phyloP scores from a whole-genome alignment of 768 basidiomycete genomes.

The Trametes gibbosa region DNA sequence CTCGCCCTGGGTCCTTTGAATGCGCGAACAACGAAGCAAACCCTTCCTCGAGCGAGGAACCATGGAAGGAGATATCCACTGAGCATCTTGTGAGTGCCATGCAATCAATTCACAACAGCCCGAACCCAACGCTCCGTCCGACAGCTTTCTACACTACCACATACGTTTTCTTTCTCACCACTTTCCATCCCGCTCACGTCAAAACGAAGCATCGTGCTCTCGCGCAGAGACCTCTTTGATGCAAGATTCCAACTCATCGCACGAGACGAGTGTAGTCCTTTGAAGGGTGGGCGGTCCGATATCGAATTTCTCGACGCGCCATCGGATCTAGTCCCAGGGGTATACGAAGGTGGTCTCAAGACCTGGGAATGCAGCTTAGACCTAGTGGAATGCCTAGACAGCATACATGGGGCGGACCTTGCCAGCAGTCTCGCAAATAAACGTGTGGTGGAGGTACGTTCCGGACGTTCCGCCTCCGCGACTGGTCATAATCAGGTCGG shows the following conservation, averaged over 20 bases:
- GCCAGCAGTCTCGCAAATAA: conserved; percentile 42
- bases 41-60: neutral
- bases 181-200: conserved; percentile 48
- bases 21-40: neutral
- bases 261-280: conserved; percentile 31
- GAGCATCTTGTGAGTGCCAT: neutral
- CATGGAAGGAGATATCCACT: conserved; percentile 31
- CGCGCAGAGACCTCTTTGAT: conserved; percentile 89
- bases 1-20: neutral
- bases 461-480: neutral
- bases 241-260: conserved; percentile 88
- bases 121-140: too few species aligned
- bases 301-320: conserved; percentile 74
- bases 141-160: conserved; percentile 70
- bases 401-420: conserved; percentile 25
- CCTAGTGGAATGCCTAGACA: conserved; percentile 64
- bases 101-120: neutral
- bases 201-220: conserved; percentile 37
- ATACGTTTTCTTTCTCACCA: conserved; percentile 78
- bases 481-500: neutral
- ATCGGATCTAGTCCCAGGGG: conserved; percentile 86
- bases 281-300: conserved; percentile 29
- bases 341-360: conserved; percentile 96
- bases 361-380: conserved; percentile 98
- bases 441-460: conserved; percentile 68